phyloP scores from a whole-genome alignment of 352 stramenopile species.

The Phytophthora sp. region DNA sequence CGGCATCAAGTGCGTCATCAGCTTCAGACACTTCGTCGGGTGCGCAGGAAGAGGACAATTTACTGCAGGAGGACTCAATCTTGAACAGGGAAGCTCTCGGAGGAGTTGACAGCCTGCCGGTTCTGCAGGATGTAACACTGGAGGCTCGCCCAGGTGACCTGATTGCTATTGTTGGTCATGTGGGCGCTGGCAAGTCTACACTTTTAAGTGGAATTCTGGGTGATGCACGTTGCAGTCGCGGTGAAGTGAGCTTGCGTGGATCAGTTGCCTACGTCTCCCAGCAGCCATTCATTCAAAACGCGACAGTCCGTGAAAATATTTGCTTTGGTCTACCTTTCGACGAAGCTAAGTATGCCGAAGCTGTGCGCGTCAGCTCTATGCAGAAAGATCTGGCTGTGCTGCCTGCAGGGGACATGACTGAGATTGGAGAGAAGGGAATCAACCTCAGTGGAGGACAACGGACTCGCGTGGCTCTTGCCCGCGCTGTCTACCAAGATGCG shows the following conservation, averaged over 20 bases:
- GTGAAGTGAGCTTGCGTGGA: conserved; percentile 75
- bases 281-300: conserved; percentile 98
- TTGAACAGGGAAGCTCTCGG: conserved; percentile 29
- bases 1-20: conserved; percentile 38
- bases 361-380: conserved; percentile 56
- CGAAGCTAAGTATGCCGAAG: conserved; percentile 59
- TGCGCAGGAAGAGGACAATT: conserved; percentile 36
- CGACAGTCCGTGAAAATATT: conserved; percentile 97
- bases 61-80: conserved; percentile 37
- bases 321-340: conserved; percentile 92
- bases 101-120: conserved; percentile 20
- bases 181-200: conserved; percentile 76
- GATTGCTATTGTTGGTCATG: conserved; percentile 65
- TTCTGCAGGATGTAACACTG: conserved; percentile 70
- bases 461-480: conserved; percentile 77
- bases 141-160: conserved; percentile 65
- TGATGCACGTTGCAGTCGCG: conserved; percentile 56
- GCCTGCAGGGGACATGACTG: conserved; percentile 89
- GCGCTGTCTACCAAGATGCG: conserved; percentile 81
- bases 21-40: conserved; percentile 23
- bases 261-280: conserved; percentile 95
- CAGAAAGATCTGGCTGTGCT: conserved; percentile 63
- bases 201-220: conserved; percentile 69
- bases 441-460: conserved; percentile 96
- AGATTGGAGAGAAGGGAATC: conserved; percentile 97